Percentiles rank a stretch among this genome's conserved stretches.
phyloP scores from a whole-genome alignment of 495 filamentous ascomycete genomes.

The Penicillium diatomitis region DNA sequence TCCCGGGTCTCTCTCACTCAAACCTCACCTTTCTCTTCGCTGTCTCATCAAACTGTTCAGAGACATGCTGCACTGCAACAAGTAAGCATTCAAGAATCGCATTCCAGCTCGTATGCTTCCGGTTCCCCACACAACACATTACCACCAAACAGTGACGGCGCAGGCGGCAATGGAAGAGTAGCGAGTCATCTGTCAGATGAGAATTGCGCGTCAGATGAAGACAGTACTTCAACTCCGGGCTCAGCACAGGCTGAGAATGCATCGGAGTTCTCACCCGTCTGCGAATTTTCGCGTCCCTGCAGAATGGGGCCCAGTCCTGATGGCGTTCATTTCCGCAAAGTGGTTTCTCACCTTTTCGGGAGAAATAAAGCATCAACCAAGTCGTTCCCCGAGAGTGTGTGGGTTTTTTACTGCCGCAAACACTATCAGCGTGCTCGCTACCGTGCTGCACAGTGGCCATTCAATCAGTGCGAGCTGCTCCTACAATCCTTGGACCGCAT shows the following conservation, averaged over 20 bases:
- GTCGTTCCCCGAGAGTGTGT: constrained; percentile 52
- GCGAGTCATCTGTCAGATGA: too few species aligned
- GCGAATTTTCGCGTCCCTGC: constrained; percentile 16
- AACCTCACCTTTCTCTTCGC: too few species aligned
- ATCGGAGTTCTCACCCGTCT: not conserved
- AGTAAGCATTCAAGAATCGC: too few species aligned
- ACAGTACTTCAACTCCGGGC: not conserved
- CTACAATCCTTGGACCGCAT: constrained; percentile 47
- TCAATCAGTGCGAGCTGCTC: constrained; percentile 50
- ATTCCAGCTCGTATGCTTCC: too few species aligned
- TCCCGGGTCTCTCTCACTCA: too few species aligned
- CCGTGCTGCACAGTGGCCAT: constrained; percentile 49
- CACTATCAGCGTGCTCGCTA: constrained; percentile 76
- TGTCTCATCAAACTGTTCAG: too few species aligned
- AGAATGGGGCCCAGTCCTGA: constrained; percentile 5
- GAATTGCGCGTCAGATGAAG: too few species aligned
- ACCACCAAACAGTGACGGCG: too few species aligned
- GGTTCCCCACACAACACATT: too few species aligned
- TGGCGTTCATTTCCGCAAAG: constrained; percentile 46
- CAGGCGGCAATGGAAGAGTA: too few species aligned
- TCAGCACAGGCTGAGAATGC: too few species aligned
- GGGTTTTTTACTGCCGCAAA: constrained; percentile 70
- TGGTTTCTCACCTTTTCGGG: constrained; percentile 80
- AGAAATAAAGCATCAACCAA: constrained; percentile 73
- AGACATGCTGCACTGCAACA: too few species aligned